A percentile compares a stretch with the other conserved stretches of the same genome.
Evolutionary conservation across 345 rosid genomes (phyloP).

Genomic region (Rhodamnia argentea): DNA sequence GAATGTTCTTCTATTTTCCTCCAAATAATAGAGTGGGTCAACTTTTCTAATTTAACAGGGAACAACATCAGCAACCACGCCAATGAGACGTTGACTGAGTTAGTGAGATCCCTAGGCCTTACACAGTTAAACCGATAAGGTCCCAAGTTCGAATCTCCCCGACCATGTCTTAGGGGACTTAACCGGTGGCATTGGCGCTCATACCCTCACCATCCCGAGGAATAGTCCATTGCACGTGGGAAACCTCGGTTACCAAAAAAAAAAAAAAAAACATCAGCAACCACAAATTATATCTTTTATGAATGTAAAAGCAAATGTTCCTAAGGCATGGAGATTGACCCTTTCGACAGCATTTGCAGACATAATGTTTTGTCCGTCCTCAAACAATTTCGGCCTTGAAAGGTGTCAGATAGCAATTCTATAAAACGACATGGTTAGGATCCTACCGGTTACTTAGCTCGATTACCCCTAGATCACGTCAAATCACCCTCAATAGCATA

Average conservation of each 20-base stretch:
- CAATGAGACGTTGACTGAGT: too few relatives aligned
- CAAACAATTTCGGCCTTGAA: neutral
- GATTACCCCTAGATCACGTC: neutral
- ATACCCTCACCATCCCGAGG: too few relatives aligned
- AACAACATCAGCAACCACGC: neutral
- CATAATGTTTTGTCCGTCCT: neutral
- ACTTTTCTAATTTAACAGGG: neutral
- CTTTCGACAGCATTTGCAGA: neutral
- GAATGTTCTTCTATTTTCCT: neutral
- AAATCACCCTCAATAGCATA: neutral
- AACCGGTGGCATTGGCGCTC: too few relatives aligned
- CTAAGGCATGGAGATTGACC: neutral
- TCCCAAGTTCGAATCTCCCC: too few relatives aligned
- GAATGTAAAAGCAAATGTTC: too few relatives aligned
- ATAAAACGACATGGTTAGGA: neutral
- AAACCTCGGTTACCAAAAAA: too few relatives aligned
- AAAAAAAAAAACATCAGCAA: neutral
- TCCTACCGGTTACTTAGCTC: neutral
- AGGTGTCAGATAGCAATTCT: neutral
- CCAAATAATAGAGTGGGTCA: neutral
- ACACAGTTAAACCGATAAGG: too few relatives aligned
- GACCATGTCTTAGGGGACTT: too few relatives aligned
- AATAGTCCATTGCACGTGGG: too few relatives aligned
- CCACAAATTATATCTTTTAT: neutral
- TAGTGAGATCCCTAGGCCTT: too few relatives aligned